Conservation (phyloP, 768 basidiomycete genomes). For the Pleurotus sapidus region DNA sequence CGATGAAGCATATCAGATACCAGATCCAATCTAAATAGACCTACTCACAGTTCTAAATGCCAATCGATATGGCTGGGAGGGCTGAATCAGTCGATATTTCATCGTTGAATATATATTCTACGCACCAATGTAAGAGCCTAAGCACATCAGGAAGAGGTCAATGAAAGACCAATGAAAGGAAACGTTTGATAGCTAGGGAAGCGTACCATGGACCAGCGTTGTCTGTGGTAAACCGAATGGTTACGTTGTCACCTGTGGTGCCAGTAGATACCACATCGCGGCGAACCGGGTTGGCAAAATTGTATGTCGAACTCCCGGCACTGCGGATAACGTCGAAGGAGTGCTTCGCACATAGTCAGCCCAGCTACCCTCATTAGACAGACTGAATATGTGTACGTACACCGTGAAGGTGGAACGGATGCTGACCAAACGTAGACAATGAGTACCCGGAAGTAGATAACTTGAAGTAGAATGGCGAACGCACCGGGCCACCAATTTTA, state of each 20-base stretch:
- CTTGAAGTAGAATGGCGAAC: slow-evolving; percentile 8
- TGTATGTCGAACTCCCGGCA: slow-evolving; percentile 32
- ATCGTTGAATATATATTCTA: not conserved
- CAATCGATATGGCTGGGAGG: slow-evolving; percentile 47
- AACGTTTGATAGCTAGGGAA: not conserved
- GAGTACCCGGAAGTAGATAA: not conserved
- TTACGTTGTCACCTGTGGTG: slow-evolving; percentile 31
- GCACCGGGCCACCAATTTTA: slow-evolving; percentile 29
- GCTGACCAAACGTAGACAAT: slow-evolving; percentile 14
- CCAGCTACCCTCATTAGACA: not conserved
- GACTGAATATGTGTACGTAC: slow-evolving; percentile 15
- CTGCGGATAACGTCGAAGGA: slow-evolving; percentile 37
- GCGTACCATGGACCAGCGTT: slow-evolving; percentile 48
- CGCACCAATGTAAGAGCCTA: slow-evolving; percentile 1
- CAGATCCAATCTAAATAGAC: too few species aligned
- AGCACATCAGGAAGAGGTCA: not conserved
- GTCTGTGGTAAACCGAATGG: slow-evolving; percentile 48
- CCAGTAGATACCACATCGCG: slow-evolving; percentile 34
- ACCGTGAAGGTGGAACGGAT: slow-evolving; percentile 44
- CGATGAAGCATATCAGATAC: not conserved
- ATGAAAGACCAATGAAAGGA: not conserved
- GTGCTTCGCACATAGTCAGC: slow-evolving; percentile 20
- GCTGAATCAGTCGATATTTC: not conserved
- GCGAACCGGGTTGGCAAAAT: slow-evolving; percentile 36
- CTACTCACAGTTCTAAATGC: slow-evolving; percentile 39